These are phyloP conservation scores for Ilyonectria mors-panacis DNA, from an alignment of 2,329 filamentous ascomycete species.

Conservation along the genomic window DNA sequence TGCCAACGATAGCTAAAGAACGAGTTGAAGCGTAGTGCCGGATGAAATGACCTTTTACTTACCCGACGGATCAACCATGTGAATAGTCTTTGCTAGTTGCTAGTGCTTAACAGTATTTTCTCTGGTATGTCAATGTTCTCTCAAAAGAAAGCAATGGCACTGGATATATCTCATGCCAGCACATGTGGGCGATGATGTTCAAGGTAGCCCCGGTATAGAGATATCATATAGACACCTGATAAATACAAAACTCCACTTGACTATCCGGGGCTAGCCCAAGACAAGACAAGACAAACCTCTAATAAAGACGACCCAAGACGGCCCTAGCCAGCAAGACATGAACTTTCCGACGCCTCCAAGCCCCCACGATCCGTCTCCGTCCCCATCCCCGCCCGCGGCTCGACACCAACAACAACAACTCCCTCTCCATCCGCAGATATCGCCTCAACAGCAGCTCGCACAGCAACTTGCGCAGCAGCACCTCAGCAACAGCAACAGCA, in stretches of 20 bases:
- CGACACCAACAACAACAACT: conserved; percentile 49
- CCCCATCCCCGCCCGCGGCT: conserved; percentile 36
- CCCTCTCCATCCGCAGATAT: conserved; percentile 20
- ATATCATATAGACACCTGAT: conserved; percentile 36
- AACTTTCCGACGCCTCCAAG: conserved; percentile 51
- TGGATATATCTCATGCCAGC: background rate
- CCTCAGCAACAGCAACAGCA: conserved; percentile 15
- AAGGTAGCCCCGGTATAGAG: conserved; percentile 34
- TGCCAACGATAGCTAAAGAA: background rate
- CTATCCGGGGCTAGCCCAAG: conserved; percentile 45
- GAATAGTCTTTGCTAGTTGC: background rate
- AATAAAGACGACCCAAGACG: conserved; percentile 41
- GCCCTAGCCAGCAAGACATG: conserved; percentile 47
- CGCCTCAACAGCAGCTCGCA: conserved; percentile 35
- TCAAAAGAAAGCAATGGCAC: background rate
- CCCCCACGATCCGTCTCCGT: conserved; percentile 45
- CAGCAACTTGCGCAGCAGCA: conserved; percentile 30
- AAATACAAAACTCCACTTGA: conserved; percentile 34
- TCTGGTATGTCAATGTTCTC: background rate
- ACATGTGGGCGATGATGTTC: background rate
- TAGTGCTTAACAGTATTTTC: background rate
- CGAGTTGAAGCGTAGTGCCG: background rate
- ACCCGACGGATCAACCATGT: background rate
- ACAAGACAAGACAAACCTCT: conserved; percentile 46
- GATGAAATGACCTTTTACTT: background rate